These are phyloP conservation scores for Conringia planisiliqua DNA, from an alignment of 345 rosid genomes.

Conservation along the genomic window DNA sequence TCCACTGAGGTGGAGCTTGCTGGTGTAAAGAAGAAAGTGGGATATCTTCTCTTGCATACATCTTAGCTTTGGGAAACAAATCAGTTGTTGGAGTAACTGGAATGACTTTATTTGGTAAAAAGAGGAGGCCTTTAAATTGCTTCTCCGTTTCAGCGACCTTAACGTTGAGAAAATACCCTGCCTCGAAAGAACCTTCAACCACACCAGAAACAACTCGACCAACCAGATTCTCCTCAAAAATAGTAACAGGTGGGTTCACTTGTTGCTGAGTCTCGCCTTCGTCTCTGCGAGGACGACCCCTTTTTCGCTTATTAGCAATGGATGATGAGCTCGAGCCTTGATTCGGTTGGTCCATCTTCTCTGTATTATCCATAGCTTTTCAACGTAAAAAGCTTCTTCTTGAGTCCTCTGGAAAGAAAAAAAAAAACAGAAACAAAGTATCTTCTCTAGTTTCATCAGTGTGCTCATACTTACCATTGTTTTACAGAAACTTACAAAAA, in stretches of 20 bases:
- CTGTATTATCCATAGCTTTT: background rate
- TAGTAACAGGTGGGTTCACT: slow-evolving; percentile 14
- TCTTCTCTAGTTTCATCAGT: background rate
- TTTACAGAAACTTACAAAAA: background rate
- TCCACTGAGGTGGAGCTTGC: slow-evolving; percentile 5
- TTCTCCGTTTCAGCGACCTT: slow-evolving; percentile 52
- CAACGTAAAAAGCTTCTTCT: slow-evolving; percentile 2
- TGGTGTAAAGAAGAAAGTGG: slow-evolving; percentile 39
- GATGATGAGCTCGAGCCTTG: slow-evolving; percentile 36
- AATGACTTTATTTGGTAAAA: slow-evolving; percentile 47
- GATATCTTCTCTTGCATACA: slow-evolving; percentile 48
- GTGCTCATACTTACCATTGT: background rate
- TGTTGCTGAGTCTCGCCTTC: slow-evolving; percentile 33
- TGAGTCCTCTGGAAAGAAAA: background rate
- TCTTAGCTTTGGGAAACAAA: slow-evolving; percentile 64
- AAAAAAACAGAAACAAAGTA: background rate
- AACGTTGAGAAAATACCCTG: slow-evolving; percentile 63
- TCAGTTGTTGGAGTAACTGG: slow-evolving; percentile 62
- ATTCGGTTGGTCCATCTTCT: slow-evolving; percentile 37
- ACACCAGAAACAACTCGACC: slow-evolving; percentile 67
- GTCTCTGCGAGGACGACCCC: slow-evolving; percentile 61
- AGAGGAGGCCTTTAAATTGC: slow-evolving; percentile 59
- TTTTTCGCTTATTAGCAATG: slow-evolving; percentile 44
- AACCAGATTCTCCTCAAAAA: slow-evolving; percentile 38
- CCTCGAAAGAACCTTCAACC: slow-evolving; percentile 73